These are phyloP conservation scores for Larix kaempferi DNA, from an alignment of 75 land plant species.

Conservation along the genomic window DNA sequence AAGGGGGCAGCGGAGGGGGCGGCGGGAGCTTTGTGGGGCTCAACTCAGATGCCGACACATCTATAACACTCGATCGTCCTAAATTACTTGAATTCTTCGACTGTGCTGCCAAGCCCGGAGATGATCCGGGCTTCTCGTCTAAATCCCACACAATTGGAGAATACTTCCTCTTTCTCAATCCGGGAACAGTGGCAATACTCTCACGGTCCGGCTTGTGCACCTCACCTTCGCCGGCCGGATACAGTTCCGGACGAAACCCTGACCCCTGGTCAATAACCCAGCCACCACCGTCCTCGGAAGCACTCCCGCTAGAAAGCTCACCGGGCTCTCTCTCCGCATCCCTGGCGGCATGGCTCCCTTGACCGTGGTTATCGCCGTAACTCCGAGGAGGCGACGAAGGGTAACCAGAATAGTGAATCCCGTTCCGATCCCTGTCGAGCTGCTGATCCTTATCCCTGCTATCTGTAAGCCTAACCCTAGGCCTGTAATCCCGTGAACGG, in stretches of 20 bases:
- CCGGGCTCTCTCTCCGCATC: constrained; percentile 61
- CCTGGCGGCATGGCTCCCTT: constrained; percentile 1
- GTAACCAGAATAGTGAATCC: background rate
- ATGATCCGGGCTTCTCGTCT: constrained; percentile 45
- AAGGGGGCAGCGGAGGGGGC: constrained; percentile 25
- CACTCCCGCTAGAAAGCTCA: constrained; percentile 78
- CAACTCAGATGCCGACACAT: background rate
- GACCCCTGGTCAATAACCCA: background rate
- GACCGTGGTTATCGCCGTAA: background rate
- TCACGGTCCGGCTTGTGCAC: constrained; percentile 12
- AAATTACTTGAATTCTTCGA: constrained; percentile 1
- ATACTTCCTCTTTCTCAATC: constrained; percentile 68
- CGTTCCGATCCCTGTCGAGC: background rate
- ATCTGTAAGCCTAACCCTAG: background rate
- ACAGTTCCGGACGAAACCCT: constrained; percentile 9
- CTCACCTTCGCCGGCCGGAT: constrained; percentile 7
- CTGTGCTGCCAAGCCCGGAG: background rate
- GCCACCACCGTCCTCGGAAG: constrained; percentile 48
- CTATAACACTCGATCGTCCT: background rate
- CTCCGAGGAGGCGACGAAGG: background rate
- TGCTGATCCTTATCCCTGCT: constrained; percentile 1
- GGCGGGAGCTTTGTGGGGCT: constrained; percentile 17
- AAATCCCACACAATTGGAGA: constrained; percentile 91
- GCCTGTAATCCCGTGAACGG: background rate
- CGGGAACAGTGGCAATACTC: background rate